These are phyloP conservation scores for Gentiana dahurica DNA, from an alignment of 257 asterid species.

Conservation along the genomic window DNA sequence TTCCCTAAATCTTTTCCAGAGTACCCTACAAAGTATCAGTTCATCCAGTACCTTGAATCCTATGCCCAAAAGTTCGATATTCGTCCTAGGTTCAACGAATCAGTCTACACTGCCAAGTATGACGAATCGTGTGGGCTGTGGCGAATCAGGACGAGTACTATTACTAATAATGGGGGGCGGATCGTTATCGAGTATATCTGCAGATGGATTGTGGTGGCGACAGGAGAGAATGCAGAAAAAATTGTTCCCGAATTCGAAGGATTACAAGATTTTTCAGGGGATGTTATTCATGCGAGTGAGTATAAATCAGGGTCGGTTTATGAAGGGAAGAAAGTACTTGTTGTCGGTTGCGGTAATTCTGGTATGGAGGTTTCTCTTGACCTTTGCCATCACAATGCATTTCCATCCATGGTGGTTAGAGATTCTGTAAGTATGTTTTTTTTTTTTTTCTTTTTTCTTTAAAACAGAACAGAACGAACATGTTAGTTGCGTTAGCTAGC, in stretches of 20 bases:
- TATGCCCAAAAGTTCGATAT: conserved; percentile 47
- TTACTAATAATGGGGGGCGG: conserved; percentile 5
- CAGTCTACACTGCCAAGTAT: conserved; percentile 48
- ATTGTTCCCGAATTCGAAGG: conserved; percentile 67
- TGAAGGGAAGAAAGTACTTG: conserved; percentile 52
- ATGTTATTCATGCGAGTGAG: conserved; percentile 67
- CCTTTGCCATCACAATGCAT: conserved; percentile 60
- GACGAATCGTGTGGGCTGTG: conserved; percentile 71
- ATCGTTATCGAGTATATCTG: conserved; percentile 46
- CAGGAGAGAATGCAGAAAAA: conserved; percentile 84
- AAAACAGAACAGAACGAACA: too few relatives aligned
- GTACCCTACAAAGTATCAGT: conserved; percentile 66
- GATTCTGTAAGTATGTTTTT: conserved; percentile 44
- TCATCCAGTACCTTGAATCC: conserved; percentile 58
- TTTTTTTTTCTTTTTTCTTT: too few relatives aligned
- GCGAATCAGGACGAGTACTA: conserved; percentile 38
- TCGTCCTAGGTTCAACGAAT: conserved; percentile 54
- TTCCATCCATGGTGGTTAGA: conserved; percentile 72
- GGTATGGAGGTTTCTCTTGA: conserved; percentile 94
- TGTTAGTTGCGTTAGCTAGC: too few relatives aligned
- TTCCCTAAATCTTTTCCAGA: conserved; percentile 64
- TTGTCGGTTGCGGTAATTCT: conserved; percentile 91
- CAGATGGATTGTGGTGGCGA: conserved; percentile 87
- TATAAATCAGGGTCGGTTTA: conserved; percentile 64
- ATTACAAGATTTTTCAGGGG: conserved; percentile 38